Evolutionary conservation across 2,329 filamentous ascomycete genomes (phyloP).

Genomic region (Apiospora koreana): DNA sequence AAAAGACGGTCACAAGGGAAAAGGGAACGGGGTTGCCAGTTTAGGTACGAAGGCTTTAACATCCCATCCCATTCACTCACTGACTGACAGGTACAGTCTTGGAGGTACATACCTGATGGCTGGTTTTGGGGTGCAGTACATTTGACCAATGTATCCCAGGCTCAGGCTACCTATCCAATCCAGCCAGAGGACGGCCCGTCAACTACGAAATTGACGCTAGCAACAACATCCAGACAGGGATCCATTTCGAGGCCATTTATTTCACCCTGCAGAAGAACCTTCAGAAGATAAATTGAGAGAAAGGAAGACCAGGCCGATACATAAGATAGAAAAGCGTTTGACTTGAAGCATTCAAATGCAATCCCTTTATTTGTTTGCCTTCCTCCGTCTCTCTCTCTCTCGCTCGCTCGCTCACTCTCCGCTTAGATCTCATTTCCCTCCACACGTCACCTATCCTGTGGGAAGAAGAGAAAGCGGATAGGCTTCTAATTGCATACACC

Average conservation of each 20-base stretch:
- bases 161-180: neutral
- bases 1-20: constrained; percentile 29
- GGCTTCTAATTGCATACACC: constrained; percentile 4
- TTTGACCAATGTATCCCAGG: neutral
- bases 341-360: neutral
- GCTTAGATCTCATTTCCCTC: neutral
- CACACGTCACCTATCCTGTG: neutral
- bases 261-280: neutral
- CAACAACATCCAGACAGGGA: neutral
- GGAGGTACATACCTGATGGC: neutral
- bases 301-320: neutral
- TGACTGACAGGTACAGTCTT: constrained; percentile 13
- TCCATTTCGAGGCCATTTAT: constrained; percentile 9
- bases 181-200: constrained; percentile 11
- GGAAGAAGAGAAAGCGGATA: constrained; percentile 3
- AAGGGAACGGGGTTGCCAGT: constrained; percentile 32
- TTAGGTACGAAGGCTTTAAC: constrained; percentile 25
- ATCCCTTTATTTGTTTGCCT: neutral
- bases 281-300: neutral
- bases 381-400: too few relatives aligned
- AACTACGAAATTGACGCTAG: constrained; percentile 9
- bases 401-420: neutral
- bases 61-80: constrained; percentile 9
- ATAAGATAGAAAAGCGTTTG: neutral
- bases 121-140: constrained; percentile 16